Base-by-base conservation (phyloP, 2,329 filamentous ascomycete genomes). In the Pestalotiopsis sp. region DNA sequence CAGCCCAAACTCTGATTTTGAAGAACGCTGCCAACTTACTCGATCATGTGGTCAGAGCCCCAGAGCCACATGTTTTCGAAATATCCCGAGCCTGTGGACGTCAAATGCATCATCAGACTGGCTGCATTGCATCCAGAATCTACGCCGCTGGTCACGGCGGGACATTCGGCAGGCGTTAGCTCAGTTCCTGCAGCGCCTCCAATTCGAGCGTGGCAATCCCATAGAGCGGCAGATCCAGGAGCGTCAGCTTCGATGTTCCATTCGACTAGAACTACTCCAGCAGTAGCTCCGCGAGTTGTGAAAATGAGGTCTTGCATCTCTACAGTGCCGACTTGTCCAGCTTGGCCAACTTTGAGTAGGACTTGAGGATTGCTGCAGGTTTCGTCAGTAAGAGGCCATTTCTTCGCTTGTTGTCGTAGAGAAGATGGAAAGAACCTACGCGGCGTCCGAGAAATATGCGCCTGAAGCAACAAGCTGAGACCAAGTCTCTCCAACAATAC, bases 171-270 rank as follows among this genome's bases (percentile, higher is more conserved):
- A 11, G 27, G 17, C 23, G 45, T 17, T 4, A 65, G 63, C 13
- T 65, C 41, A 4, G 41, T 52, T 5, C 63, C 63, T 14, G 39
- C 36, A 12, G 63, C 59, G 59, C 59, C 59, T 39, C 68, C 68
- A 3, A 71, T 52, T 6, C 66, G 66, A n/a, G 66, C 60, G 27
- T 71, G 67, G 12, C 65, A 68, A 38, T 69, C 92, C 91, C 91
- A 94, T 82, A 93, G 64, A 3, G 69, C 73, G 14, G 72, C 73
- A 2, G 73, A 64, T 58, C 89, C 90, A 72, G 85, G 84, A 69
- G 69, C 79, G 72, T 80, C 74, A 23, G 83, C 85, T n/a, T 84
- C 84, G 52, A 93, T 81, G 76, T 93, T 93, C 91, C 91, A 94
- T 75, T 94, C 85, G 76, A 94, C 85, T 1, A 31, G 5, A 31